Evolutionary conservation across 768 basidiomycete genomes (phyloP).

Genomic region (Russula ochroleuca): DNA sequence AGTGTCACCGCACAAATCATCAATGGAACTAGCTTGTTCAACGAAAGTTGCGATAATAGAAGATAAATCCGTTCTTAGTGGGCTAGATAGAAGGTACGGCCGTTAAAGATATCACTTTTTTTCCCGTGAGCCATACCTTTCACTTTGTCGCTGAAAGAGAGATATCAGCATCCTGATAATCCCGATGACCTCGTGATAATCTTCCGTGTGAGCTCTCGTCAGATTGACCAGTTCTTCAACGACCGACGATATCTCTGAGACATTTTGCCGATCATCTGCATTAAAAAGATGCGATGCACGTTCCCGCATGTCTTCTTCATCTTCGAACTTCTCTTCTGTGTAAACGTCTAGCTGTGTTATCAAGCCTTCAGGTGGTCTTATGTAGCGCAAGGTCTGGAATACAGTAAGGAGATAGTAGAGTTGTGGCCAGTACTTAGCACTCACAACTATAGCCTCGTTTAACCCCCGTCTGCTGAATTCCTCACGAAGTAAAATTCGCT

Average conservation of each 20-base stretch:
- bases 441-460: conserved; percentile 78
- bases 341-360: conserved; percentile 79
- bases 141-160: conserved; percentile 56
- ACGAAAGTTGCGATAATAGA: conserved; percentile 16
- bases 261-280: conserved; percentile 29
- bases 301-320: conserved; percentile 80
- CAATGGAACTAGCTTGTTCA: conserved; percentile 16
- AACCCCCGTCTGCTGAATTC: conserved; percentile 79
- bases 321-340: conserved; percentile 84
- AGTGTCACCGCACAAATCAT: conserved; percentile 9
- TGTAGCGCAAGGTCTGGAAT: conserved; percentile 64
- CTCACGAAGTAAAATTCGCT: conserved; percentile 72
- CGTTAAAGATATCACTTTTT: neutral
- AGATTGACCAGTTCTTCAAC: conserved; percentile 58
- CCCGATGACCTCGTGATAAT: conserved; percentile 59
- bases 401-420: conserved; percentile 3
- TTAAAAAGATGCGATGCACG: conserved; percentile 43
- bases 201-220: conserved; percentile 56
- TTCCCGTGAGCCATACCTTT: conserved; percentile 41
- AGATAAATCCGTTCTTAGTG: neutral
- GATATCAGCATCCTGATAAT: conserved; percentile 53
- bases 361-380: conserved; percentile 71
- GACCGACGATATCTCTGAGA: conserved; percentile 50
- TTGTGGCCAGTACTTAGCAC: conserved; percentile 32
- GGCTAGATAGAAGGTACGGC: neutral